Base-by-base conservation (phyloP, 257 asterid species). In the Nicotiana tomentosiformis region DNA sequence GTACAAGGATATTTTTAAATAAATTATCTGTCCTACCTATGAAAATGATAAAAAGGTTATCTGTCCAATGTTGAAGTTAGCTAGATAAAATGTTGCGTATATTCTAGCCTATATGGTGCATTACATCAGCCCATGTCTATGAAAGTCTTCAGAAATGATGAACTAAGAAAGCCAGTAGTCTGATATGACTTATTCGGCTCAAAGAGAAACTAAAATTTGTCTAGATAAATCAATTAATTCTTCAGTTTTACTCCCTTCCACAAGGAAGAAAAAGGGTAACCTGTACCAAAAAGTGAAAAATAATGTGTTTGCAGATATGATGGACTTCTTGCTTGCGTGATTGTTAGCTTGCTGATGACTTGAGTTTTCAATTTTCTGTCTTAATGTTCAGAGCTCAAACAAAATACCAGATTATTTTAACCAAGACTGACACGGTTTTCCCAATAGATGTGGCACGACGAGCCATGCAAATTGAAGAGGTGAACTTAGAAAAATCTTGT, bases 391-490 rank as follows among this genome's bases (percentile, higher is more conserved):
- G 98, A 90, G 89, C 90, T 18, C 87, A 91, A 66, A 96, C 97
- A 0, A 96, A 93, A 86, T 96, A 96, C 84, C 98, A 96, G 88
- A 89, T 96, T 80, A 96, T 96, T 79, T 90, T 96, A 80, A 96
- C 99, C 64, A 96, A 94, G 93, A 94, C 98, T 17, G 98, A 93
- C 89, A 58, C 83, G 77, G 97, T 91, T 83, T 93, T 93, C 84
- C 99, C 99, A 65, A 90, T 93, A 84, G 97, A 94, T 57, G 99
- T 96, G 81, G 98, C 99, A 32, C 92, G 99, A 17, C 90, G 97
- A 83, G 98, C 98, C 81, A 96, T 92, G 97, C 97, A 96, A 91
- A 96, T 96, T 61, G 98, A 94, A 93, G 99, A 96, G 97, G 98
- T 92, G 81, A 86, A 83, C 78, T 14, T 68, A 80, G 62, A 26